phyloP scores from a whole-genome alignment of 1,139 yeast genomes.

The Suhomyces atakaporum region DNA sequence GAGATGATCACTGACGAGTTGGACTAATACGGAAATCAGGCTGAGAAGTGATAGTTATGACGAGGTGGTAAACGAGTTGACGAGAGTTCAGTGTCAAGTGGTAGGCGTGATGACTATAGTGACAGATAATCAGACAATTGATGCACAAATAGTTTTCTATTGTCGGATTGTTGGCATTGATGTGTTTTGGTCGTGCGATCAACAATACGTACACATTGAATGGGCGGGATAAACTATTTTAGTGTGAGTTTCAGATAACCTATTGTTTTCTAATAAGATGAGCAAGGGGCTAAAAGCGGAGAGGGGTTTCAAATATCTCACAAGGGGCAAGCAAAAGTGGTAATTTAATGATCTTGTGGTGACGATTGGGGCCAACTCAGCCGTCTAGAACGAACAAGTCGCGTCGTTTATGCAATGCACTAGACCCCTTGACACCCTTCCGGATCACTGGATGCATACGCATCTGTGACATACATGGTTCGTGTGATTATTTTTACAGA shows the following conservation, averaged over 20 bases:
- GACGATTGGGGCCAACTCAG: no score
- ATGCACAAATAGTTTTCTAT: conserved; percentile 3
- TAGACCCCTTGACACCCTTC: not conserved
- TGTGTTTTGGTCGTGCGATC: conserved; percentile 4
- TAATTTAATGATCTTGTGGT: no score
- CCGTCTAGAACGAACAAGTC: no score
- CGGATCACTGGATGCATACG: not conserved
- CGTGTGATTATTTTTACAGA: not conserved
- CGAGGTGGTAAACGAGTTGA: not conserved
- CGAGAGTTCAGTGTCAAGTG: no score
- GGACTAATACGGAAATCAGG: not conserved
- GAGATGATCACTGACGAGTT: no score
- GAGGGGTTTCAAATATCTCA: no score
- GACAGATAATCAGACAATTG: conserved; percentile 2
- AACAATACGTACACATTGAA: conserved; percentile 1
- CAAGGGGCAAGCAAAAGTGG: no score
- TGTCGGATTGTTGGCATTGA: conserved; percentile 5
- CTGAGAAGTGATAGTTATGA: not conserved
- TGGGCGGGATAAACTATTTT: not conserved
- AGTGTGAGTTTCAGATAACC: no score
- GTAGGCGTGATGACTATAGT: conserved; percentile 1
- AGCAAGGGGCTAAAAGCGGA: no score
- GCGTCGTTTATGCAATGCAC: conserved; percentile 1
- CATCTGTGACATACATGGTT: no score
- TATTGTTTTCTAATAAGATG: no score